Percentiles rank a stretch among this genome's conserved stretches.
These are phyloP conservation scores for Yamadazyma songkhlaensis DNA, from an alignment of 1,139 yeast species.

Conservation along the genomic window DNA sequence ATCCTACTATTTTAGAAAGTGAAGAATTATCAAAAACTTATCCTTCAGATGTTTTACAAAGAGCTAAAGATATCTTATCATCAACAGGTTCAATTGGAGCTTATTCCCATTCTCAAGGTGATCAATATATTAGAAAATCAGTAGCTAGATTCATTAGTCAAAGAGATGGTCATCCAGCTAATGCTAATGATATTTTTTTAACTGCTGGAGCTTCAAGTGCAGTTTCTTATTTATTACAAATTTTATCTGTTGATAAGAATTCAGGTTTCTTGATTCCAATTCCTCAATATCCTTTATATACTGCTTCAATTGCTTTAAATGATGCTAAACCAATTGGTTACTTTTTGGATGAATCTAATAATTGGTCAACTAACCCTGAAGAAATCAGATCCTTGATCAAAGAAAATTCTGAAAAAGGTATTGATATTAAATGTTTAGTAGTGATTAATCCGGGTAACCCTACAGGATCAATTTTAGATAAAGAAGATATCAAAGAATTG, in stretches of 20 bases:
- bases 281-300: slow-evolving; percentile 95
- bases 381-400: slow-evolving; percentile 59
- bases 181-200: slow-evolving; percentile 71
- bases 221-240: slow-evolving; percentile 69
- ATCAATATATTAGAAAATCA: slow-evolving; percentile 62
- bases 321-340: slow-evolving; percentile 86
- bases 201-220: slow-evolving; percentile 96
- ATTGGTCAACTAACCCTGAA: slow-evolving; percentile 79
- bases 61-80: slow-evolving; percentile 61
- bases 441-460: slow-evolving; percentile 98
- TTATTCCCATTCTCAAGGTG: slow-evolving; percentile 91
- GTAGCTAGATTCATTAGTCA: slow-evolving; percentile 75
- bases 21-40: slow-evolving; percentile 33
- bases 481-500: slow-evolving; percentile 65
- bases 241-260: slow-evolving; percentile 61
- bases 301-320: slow-evolving; percentile 84
- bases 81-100: slow-evolving; percentile 88
- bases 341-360: slow-evolving; percentile 70
- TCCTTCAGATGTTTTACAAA: slow-evolving; percentile 67
- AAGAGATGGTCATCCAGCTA: slow-evolving; percentile 54
- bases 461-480: slow-evolving; percentile 78
- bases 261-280: slow-evolving; percentile 92
- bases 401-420: slow-evolving; percentile 51
- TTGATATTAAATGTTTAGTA: slow-evolving; percentile 75
- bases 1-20: slow-evolving; percentile 60